phyloP scores from a whole-genome alignment of 1,284 basidiomycete genomes.

The Takashimella koratensis region DNA sequence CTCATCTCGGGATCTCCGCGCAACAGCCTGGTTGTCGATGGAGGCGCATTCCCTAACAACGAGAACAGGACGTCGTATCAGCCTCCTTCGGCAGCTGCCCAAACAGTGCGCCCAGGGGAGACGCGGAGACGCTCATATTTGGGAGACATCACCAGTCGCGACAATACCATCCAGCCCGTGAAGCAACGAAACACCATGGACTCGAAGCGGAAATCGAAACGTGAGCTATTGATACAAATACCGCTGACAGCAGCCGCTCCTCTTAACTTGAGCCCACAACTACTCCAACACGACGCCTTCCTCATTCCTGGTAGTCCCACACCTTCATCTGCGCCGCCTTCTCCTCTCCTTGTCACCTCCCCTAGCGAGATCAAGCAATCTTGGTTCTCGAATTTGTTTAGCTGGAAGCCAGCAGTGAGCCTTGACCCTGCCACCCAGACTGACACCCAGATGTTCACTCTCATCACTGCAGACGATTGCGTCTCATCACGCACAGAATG shows the following conservation, averaged over 20 bases:
- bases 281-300: constrained; percentile 31
- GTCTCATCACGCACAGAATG: constrained; percentile 62
- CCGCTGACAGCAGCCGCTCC: constrained; percentile 18
- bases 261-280: constrained; percentile 26
- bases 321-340: constrained; percentile 38
- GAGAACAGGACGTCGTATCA: neutral
- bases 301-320: constrained; percentile 24
- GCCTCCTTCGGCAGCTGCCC: neutral
- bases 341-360: constrained; percentile 24
- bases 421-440: neutral
- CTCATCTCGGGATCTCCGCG: constrained; percentile 42
- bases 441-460: constrained; percentile 55
- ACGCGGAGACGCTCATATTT: constrained; percentile 19
- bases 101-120: neutral
- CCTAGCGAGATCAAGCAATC: constrained; percentile 56
- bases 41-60: neutral
- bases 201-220: constrained; percentile 26
- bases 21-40: neutral
- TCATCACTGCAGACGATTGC: constrained; percentile 65
- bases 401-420: constrained; percentile 35
- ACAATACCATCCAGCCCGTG: constrained; percentile 8
- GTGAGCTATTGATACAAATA: constrained; percentile 13
- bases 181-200: constrained; percentile 12
- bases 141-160: constrained; percentile 18
- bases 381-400: constrained; percentile 81